Conservation (phyloP, 1,284 basidiomycete species). For the Abortiporus biennis region DNA sequence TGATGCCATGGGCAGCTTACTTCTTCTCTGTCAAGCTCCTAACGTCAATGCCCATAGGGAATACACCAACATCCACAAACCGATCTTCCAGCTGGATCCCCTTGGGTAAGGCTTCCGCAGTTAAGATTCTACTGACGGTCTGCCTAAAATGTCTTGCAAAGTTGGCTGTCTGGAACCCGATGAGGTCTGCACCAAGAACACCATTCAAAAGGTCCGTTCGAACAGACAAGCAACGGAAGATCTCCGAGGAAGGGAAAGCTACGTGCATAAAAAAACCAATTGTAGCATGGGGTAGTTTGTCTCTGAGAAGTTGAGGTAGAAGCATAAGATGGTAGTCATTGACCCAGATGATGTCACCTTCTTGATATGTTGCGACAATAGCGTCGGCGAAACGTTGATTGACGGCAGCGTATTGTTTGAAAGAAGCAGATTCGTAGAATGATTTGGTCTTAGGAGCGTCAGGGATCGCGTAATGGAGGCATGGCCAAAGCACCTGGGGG, state of each 20-base stretch:
- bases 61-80: constrained; percentile 82
- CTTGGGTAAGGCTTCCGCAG: constrained; percentile 78
- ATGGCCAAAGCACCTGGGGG: constrained; percentile 77
- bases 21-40: constrained; percentile 60
- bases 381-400: constrained; percentile 81
- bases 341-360: constrained; percentile 83
- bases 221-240: constrained; percentile 78
- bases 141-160: constrained; percentile 77
- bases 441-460: constrained; percentile 81
- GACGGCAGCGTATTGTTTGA: constrained; percentile 75
- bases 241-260: constrained; percentile 84
- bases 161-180: constrained; percentile 85
- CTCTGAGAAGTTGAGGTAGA: constrained; percentile 71
- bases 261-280: constrained; percentile 91
- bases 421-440: constrained; percentile 74
- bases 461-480: constrained; percentile 81
- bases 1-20: constrained; percentile 29
- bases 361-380: constrained; percentile 67
- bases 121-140: constrained; percentile 78
- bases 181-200: constrained; percentile 66
- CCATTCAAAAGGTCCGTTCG: constrained; percentile 64
- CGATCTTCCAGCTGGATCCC: constrained; percentile 63
- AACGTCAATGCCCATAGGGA: constrained; percentile 89
- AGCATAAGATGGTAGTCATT: constrained; percentile 88
- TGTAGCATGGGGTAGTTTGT: constrained; percentile 52